phyloP scores from a whole-genome alignment of 2,329 filamentous ascomycete genomes.

The Mycosphaerelloides madeirae region DNA sequence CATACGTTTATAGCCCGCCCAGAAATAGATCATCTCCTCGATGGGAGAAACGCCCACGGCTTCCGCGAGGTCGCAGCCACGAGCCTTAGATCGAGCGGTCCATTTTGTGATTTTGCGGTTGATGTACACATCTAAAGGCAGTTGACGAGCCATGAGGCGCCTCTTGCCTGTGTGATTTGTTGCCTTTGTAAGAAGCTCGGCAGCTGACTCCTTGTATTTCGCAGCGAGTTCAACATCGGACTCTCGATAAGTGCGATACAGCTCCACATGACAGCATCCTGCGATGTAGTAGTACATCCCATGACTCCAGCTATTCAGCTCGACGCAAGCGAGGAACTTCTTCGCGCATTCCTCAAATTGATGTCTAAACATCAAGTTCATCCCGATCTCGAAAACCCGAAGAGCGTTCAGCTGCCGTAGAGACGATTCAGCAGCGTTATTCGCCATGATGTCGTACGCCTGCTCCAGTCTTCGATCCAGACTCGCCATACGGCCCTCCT shows the following conservation, averaged over 20 bases:
- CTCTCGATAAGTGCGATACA: constrained; percentile 63
- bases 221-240: constrained; percentile 45
- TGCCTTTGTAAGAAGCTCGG: constrained; percentile 66
- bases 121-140: constrained; percentile 86
- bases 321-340: constrained; percentile 65
- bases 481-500: constrained; percentile 74
- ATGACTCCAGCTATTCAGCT: constrained; percentile 87
- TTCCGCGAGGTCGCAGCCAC: constrained; percentile 67
- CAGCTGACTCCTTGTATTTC: constrained; percentile 49
- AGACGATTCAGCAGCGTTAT: constrained; percentile 46
- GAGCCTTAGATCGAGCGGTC: constrained; percentile 68
- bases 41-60: constrained; percentile 75
- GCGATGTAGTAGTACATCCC: constrained; percentile 86
- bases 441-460: constrained; percentile 57
- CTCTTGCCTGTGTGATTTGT: constrained; percentile 76
- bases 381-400: constrained; percentile 75
- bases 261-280: constrained; percentile 70
- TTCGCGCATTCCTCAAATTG: constrained; percentile 69
- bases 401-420: constrained; percentile 87
- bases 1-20: constrained; percentile 87
- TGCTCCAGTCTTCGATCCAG: constrained; percentile 61
- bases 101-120: constrained; percentile 81
- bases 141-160: constrained; percentile 78
- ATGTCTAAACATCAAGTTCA: constrained; percentile 75
- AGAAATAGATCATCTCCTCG: constrained; percentile 90